Base-by-base conservation (phyloP, 2,329 filamentous ascomycete genomes). In the Clarireedia sp. region DNA sequence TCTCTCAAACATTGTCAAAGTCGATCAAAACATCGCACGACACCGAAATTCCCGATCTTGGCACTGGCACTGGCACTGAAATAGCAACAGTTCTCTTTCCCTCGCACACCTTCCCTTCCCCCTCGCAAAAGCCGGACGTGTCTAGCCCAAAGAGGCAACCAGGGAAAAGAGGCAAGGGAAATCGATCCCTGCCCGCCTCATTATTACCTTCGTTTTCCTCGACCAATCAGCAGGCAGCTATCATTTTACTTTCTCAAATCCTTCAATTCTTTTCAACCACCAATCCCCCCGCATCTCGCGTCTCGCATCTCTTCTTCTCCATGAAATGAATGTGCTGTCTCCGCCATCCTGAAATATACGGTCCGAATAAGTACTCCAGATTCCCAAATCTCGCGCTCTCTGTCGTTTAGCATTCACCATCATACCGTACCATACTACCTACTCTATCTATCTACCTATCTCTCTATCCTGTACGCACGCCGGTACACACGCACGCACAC, bases 261-360 rank as follows among this genome's bases (percentile, higher is more conserved):
- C 29, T 33, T 33, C 17, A 45, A 33, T 41, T 33, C 38, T 24
- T 51, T 43, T 16, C 6, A 48, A 21, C 49, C 16, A 24, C 10
- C 14, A 17, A 40, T 24, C 33, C 44, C 51, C 51, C 51, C 51
- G 51, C 51, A 54, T 54, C 36, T 49, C 44, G 29, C 29, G 12
- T 33, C 29, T 33, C 29, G 29, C 29, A 33, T 33, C 29, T 41
- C 38, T 41, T 41, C 52, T 49, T 54, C 38, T 50, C 46, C 52
- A 49, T 49, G 52, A 54, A 54, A 54, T 50, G 52, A 54, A 29
- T 23, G 29, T 54, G 45, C 52, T 37, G 52, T 50, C 52, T 54
- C 52, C 52, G 52, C 52, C 52, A 54, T 50, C 50, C 17, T 24
- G 45, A 36, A 54, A 33, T 37, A 54, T 54, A 54, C 52, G 52